Conservation (phyloP, 257 asterid species). For the Gentiana macrophylla region DNA sequence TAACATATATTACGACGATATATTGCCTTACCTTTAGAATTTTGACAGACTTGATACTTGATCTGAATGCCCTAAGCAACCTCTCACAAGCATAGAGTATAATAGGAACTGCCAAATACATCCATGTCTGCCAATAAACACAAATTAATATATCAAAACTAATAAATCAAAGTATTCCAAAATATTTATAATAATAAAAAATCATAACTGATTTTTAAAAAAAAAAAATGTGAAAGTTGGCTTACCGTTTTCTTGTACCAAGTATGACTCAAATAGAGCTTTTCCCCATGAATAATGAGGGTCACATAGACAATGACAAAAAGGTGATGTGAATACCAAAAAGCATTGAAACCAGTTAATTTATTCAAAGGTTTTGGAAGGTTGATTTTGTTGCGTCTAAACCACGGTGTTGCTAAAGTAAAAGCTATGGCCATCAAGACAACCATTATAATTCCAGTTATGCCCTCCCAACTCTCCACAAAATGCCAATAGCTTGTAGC, state of each 20-base stretch:
- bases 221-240: background rate
- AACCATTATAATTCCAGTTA: slow-evolving; percentile 70
- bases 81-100: slow-evolving; percentile 54
- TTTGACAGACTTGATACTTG: slow-evolving; percentile 58
- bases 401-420: slow-evolving; percentile 72
- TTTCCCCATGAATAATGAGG: slow-evolving; percentile 62
- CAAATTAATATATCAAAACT: background rate
- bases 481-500: slow-evolving; percentile 56
- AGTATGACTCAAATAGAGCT: slow-evolving; percentile 45
- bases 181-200: too few relatives aligned
- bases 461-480: slow-evolving; percentile 55
- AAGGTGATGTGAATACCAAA: slow-evolving; percentile 81
- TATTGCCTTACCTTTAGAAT: slow-evolving; percentile 43
- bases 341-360: slow-evolving; percentile 75
- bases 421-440: slow-evolving; percentile 73
- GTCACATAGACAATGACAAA: slow-evolving; percentile 54
- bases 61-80: slow-evolving; percentile 53
- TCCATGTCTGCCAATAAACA: slow-evolving; percentile 53
- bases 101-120: slow-evolving; percentile 57
- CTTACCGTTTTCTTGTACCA: slow-evolving; percentile 60
- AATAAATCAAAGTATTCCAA: background rate
- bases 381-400: slow-evolving; percentile 40
- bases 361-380: slow-evolving; percentile 53
- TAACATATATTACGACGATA: background rate
- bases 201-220: background rate